Base-by-base conservation (phyloP, 768 basidiomycete species). In the Calocybe gangraenosa region DNA sequence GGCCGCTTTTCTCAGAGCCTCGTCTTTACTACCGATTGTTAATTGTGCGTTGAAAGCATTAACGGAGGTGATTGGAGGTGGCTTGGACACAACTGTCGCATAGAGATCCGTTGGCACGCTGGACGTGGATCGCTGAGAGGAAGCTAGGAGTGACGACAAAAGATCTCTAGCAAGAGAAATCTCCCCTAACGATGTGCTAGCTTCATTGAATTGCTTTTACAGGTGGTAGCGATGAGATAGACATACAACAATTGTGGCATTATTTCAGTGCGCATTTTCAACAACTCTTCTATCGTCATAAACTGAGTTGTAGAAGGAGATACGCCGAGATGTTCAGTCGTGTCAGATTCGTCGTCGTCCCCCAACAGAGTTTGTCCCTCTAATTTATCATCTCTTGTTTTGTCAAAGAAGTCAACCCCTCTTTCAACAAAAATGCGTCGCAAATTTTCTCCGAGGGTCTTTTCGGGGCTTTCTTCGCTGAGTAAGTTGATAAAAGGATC, bases 111-210 rank as follows among this genome's bases (percentile, higher is more conserved):
- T 54, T 7, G 54, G 44, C 35, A 54, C 23, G 14, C 19, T 34
- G 28, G 47, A 31, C n/a, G 46, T 30, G 11, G 50, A 34, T 20
- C 53, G 18, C 37, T 60, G 47, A 28, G 61, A 39, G 37, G 69
- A 65, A 22, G 73, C 64, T 11, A 89, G 64, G 11, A 91, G 65
- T 20, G 79, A 69, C 18, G 73, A 67, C 21, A 92, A 65, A 18
- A 92, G 68, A 49, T 89, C 86, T 52, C 75, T 77, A 8, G 87
- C 87, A 44, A 83, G 81, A 6, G 78, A 74, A 77, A 92, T 85
- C 63, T 92, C 90, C 45, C 87, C 87, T 37, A 82, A 65, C 20
- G 88, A 86, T 48, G 82, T 76, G 51, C 87, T 89, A 38, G 32
- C 31, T 44, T 42, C 21, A 42, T 50, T 57, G 45, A 52, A 40